Evolutionary conservation across 2,329 filamentous ascomycete genomes (phyloP).

Genomic region (Pestalotiopsis sp.): DNA sequence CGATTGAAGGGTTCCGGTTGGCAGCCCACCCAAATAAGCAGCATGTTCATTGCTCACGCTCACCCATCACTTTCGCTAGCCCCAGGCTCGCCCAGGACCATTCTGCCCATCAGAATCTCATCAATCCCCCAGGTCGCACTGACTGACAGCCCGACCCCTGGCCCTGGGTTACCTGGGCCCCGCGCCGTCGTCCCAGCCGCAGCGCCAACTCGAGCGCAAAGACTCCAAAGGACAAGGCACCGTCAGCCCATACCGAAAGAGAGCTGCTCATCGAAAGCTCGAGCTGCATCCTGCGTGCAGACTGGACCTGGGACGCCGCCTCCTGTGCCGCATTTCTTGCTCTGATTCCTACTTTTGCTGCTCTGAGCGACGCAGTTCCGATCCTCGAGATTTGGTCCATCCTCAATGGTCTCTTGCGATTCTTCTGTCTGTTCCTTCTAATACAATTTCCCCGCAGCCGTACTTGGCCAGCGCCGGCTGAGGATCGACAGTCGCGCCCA

Average conservation of each 20-base stretch:
- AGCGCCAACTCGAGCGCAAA: background rate
- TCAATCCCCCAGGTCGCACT: background rate
- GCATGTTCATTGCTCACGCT: slow-evolving; percentile 1
- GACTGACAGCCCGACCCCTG: background rate
- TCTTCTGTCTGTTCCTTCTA: background rate
- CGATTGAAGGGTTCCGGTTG: background rate
- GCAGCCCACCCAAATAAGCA: slow-evolving; percentile 11
- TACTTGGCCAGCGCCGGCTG: slow-evolving; percentile 9
- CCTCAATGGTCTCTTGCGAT: background rate
- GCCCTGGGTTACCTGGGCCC: background rate
- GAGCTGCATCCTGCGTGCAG: background rate
- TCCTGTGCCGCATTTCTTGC: background rate
- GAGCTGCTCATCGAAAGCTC: slow-evolving; percentile 2
- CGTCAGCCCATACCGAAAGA: background rate
- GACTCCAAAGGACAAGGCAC: background rate
- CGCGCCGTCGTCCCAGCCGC: slow-evolving; percentile 1
- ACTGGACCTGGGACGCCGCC: background rate
- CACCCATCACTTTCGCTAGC: background rate
- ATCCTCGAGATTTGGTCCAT: background rate
- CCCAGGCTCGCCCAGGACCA: background rate
- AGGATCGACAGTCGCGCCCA: background rate
- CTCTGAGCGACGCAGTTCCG: background rate
- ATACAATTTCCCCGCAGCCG: background rate
- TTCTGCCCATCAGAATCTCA: background rate
- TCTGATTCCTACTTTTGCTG: background rate